phyloP scores from a whole-genome alignment of 2,329 filamentous ascomycete genomes.

The Sarocladiaceae sp. region DNA sequence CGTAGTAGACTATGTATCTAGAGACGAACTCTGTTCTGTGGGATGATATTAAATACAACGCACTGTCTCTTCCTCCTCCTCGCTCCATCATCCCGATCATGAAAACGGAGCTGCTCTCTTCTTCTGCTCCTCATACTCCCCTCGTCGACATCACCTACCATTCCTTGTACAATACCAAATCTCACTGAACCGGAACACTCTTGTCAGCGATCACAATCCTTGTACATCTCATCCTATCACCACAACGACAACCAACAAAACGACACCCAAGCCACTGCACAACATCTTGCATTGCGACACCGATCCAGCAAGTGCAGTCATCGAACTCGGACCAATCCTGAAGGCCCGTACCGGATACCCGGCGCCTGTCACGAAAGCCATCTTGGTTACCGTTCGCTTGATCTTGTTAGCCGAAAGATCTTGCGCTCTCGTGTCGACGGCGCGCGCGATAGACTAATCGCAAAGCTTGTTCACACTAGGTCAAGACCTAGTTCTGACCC shows the following conservation, averaged over 20 bases:
- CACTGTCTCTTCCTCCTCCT: background rate
- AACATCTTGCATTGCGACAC: too few species aligned
- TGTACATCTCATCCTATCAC: too few species aligned
- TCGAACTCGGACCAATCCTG: too few species aligned
- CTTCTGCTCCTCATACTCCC: too few species aligned
- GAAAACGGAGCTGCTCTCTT: background rate
- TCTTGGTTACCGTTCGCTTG: too few species aligned
- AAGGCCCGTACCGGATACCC: background rate
- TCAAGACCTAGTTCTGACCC: constrained; percentile 31
- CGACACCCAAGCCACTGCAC: background rate
- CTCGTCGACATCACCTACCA: too few species aligned
- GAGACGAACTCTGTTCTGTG: constrained; percentile 5
- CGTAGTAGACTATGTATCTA: constrained; percentile 14
- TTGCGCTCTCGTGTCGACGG: too few species aligned
- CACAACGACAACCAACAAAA: too few species aligned
- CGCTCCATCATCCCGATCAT: background rate
- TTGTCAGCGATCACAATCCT: background rate
- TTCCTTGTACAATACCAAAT: too few species aligned
- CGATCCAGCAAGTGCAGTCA: background rate
- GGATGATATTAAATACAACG: constrained; percentile 8
- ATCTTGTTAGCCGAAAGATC: too few species aligned
- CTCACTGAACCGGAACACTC: background rate
- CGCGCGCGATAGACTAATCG: too few species aligned
- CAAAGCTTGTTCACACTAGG: constrained; percentile 14
- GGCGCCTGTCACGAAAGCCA: background rate